Evolutionary conservation across 306 rosid genomes (phyloP).

Genomic region (Citrullus colocynthis): DNA sequence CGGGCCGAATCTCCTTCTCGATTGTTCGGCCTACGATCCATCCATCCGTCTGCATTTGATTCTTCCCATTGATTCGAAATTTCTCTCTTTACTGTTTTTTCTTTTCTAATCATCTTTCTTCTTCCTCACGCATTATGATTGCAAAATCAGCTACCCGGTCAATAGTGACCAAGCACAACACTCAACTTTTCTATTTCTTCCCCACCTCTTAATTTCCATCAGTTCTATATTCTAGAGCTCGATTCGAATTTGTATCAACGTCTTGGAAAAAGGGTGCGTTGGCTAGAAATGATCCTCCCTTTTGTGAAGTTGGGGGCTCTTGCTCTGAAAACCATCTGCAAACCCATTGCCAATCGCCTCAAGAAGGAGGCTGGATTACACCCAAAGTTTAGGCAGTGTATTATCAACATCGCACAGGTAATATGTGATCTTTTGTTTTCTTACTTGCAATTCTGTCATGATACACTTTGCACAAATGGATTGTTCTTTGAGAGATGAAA

Average conservation of each 20-base stretch:
- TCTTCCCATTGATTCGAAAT: neutral
- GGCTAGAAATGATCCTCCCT: constrained; percentile 27
- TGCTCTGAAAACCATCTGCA: constrained; percentile 23
- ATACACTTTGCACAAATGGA: neutral
- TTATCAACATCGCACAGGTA: constrained; percentile 32
- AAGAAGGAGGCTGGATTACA: constrained; percentile 39
- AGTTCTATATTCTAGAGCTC: neutral
- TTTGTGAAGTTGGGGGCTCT: constrained; percentile 31
- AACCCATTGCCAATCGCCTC: constrained; percentile 32
- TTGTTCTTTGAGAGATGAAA: neutral
- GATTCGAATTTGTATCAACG: neutral
- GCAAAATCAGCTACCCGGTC: neutral
- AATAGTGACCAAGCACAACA: neutral
- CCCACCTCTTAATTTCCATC: neutral
- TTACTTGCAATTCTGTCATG: neutral
- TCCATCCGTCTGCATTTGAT: neutral
- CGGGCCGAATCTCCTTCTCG: neutral
- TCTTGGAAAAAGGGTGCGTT: neutral
- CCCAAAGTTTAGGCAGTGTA: constrained; percentile 27
- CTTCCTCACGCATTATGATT: neutral
- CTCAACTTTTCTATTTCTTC: neutral
- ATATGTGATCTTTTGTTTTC: neutral
- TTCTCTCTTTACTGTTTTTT: neutral
- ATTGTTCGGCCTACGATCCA: neutral
- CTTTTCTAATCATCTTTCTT: neutral